These are phyloP conservation scores for Diplogelasinospora grovesii DNA, from an alignment of 495 filamentous ascomycete species.

Conservation along the genomic window DNA sequence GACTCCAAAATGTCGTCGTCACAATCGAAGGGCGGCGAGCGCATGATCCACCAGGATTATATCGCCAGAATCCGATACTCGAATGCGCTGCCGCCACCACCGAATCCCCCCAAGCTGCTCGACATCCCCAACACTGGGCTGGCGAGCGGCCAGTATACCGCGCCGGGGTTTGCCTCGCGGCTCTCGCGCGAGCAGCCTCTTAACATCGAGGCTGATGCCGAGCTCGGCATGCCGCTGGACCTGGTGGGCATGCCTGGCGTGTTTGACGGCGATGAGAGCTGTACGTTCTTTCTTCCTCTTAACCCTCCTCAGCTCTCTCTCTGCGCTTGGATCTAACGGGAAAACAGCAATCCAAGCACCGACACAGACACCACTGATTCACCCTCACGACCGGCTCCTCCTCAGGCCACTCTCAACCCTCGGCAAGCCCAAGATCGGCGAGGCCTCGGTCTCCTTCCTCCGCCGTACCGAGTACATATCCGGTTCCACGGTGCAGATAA, in stretches of 20 bases:
- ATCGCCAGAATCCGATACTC: constrained; percentile 91
- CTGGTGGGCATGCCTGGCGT: constrained; percentile 89
- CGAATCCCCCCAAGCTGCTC: constrained; percentile 90
- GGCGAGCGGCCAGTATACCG: constrained; percentile 72
- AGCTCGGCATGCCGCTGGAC: constrained; percentile 95
- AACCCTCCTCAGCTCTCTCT: no score
- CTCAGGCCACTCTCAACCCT: constrained; percentile 72
- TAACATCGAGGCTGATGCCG: constrained; percentile 94
- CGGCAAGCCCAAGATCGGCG: constrained; percentile 62
- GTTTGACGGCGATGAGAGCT: constrained; percentile 91
- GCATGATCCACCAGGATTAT: constrained; percentile 85
- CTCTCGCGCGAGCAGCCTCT: constrained; percentile 85
- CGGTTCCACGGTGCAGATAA: constrained; percentile 48
- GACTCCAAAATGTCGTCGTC: constrained; percentile 27
- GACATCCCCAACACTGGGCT: constrained; percentile 92
- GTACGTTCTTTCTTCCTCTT: constrained; percentile 47
- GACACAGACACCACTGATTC: constrained; percentile 57
- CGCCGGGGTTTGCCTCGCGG: constrained; percentile 77
- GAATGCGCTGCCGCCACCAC: constrained; percentile 88
- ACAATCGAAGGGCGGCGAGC: constrained; percentile 37
- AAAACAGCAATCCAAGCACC: constrained; percentile 71
- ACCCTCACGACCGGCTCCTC: constrained; percentile 75
- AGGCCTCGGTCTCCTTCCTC: constrained; percentile 80
- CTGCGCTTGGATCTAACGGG: background rate
- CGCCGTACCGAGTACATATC: constrained; percentile 95